Conservation (phyloP, 1,284 basidiomycete species). For the Inonotus hispidus region DNA sequence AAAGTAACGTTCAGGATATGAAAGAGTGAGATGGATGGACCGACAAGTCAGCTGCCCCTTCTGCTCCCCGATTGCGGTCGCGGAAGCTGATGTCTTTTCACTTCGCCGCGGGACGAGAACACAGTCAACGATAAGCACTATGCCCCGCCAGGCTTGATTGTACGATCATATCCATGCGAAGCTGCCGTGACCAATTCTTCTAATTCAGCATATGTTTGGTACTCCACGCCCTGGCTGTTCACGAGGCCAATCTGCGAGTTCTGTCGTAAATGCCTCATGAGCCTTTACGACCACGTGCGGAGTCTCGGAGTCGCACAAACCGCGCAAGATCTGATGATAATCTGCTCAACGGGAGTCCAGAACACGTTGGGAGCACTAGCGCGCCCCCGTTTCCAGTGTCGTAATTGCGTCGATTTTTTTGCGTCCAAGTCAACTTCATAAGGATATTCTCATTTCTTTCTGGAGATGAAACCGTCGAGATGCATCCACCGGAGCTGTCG, state of each 20-base stretch:
- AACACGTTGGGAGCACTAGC: background rate
- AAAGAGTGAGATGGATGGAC: background rate
- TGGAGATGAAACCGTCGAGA: too few species aligned
- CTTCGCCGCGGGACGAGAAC: background rate
- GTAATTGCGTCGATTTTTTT: background rate
- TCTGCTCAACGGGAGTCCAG: background rate
- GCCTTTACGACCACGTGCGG: background rate
- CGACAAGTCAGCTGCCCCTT: background rate
- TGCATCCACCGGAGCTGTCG: too few species aligned
- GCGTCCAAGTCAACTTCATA: background rate
- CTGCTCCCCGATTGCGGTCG: background rate
- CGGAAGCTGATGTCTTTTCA: background rate
- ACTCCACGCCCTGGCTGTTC: background rate
- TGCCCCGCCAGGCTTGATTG: background rate
- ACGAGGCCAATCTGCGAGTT: conserved; percentile 2
- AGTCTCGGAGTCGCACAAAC: background rate
- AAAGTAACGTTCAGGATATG: background rate
- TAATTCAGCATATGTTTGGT: background rate
- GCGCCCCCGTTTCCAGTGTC: background rate
- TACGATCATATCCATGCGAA: background rate
- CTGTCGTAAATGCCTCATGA: background rate
- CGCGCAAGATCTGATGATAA: conserved; percentile 9
- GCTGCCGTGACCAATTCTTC: background rate
- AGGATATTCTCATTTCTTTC: too few species aligned
- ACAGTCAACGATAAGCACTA: background rate